Evolutionary conservation across 2,329 filamentous ascomycete species (phyloP).

Genomic region (Claviceps monticola): DNA sequence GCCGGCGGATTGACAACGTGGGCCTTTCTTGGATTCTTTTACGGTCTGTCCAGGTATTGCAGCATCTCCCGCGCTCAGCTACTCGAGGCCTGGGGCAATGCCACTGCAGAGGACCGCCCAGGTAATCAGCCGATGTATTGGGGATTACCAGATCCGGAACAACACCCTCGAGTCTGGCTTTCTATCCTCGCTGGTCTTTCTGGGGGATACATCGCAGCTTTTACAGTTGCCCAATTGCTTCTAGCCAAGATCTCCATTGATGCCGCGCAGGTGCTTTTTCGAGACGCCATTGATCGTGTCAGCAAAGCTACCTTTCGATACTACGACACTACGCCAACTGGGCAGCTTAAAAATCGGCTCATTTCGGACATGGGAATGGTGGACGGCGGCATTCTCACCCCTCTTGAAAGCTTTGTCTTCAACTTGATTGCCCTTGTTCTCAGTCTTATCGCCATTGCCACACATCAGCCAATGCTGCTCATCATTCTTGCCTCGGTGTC

Average conservation of each 20-base stretch:
- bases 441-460: conserved; percentile 63
- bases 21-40: conserved; percentile 47
- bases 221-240: conserved; percentile 48
- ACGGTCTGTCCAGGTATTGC: conserved; percentile 48
- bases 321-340: conserved; percentile 81
- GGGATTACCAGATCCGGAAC: conserved; percentile 45
- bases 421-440: conserved; percentile 57
- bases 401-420: conserved; percentile 59
- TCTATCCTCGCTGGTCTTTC: conserved; percentile 55
- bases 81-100: conserved; percentile 76
- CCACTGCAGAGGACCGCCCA: conserved; percentile 8
- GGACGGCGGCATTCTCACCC: conserved; percentile 68
- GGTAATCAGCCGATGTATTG: conserved; percentile 10
- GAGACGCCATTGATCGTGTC: conserved; percentile 56
- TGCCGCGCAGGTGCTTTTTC: conserved; percentile 64
- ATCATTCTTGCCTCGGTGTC: conserved; percentile 57
- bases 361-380: conserved; percentile 84
- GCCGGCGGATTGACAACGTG: conserved; percentile 67
- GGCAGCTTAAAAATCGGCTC: conserved; percentile 80
- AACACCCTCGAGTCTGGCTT: conserved; percentile 62
- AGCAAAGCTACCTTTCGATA: conserved; percentile 76
- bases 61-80: conserved; percentile 64
- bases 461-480: conserved; percentile 65
- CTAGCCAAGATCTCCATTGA: conserved; percentile 68
- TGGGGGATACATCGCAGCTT: conserved; percentile 42